These are phyloP conservation scores for Anthoceros angustus DNA, from an alignment of 225 moss, liverwort and hornwort species.

Conservation along the genomic window DNA sequence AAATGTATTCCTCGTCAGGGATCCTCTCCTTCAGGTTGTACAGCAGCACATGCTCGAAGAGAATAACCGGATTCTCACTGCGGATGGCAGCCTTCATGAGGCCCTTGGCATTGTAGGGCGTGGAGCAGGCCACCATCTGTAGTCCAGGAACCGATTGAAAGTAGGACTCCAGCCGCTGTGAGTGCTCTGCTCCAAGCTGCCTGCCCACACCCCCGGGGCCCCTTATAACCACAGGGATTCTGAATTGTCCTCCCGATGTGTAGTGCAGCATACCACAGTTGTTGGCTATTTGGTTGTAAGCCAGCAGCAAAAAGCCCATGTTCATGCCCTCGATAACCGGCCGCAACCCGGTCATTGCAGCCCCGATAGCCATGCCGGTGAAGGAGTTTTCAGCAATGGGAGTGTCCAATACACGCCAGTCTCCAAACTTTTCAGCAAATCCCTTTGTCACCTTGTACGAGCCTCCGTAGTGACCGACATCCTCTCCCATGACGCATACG, in stretches of 20 bases:
- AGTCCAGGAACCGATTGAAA: constrained; percentile 96
- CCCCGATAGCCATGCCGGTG: constrained; percentile 91
- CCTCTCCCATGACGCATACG: constrained; percentile 94
- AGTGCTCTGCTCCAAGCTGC: constrained; percentile 95
- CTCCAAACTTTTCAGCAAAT: constrained; percentile 89
- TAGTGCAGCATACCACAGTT: constrained; percentile 99
- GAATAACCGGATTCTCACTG: constrained; percentile 80
- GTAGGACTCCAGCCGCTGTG: constrained; percentile 88
- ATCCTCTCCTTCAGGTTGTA: constrained; percentile 96
- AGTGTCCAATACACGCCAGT: constrained; percentile 78
- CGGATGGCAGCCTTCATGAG: constrained; percentile 97
- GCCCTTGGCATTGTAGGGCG: constrained; percentile 95
- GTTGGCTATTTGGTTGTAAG: constrained; percentile 94
- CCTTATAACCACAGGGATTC: constrained; percentile 81
- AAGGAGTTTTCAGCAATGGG: constrained; percentile 95
- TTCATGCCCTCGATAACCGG: constrained; percentile 97
- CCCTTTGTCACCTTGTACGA: constrained; percentile 98
- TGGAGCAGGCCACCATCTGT: constrained; percentile 96
- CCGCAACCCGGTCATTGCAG: constrained; percentile 85
- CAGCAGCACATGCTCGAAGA: constrained; percentile 81
- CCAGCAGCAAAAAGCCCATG: constrained; percentile 83
- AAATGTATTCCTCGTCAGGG: constrained; percentile 83
- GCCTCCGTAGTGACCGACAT: constrained; percentile 93
- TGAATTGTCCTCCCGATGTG: constrained; percentile 93
- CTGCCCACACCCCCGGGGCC: constrained; percentile 95